Percentiles rank a stretch among this genome's conserved stretches.
Conservation (phyloP, 192 early-diverging fungal species). For the Lunasporangiospora selenospora region DNA sequence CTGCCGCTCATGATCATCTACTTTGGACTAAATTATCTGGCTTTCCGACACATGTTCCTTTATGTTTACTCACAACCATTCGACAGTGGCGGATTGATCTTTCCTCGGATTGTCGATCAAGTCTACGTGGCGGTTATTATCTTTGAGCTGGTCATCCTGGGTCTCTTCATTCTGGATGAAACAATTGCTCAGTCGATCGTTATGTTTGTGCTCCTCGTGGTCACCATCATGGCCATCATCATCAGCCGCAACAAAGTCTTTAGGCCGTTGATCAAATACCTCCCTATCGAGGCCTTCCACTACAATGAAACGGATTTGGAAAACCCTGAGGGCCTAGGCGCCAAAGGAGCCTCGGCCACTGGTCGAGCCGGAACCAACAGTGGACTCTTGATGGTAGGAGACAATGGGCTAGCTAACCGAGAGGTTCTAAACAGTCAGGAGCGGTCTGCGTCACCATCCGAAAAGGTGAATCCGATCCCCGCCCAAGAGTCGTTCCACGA, state of each 20-base stretch:
- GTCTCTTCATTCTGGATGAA: constrained; percentile 65
- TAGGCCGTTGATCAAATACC: constrained; percentile 52
- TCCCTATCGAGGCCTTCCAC: constrained; percentile 48
- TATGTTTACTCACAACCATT: constrained; percentile 71
- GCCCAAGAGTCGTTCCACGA: constrained; percentile 16
- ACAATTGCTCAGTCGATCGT: constrained; percentile 55
- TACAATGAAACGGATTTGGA: too few relatives aligned
- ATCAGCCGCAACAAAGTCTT: constrained; percentile 44
- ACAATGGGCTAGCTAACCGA: too few relatives aligned
- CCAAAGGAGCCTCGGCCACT: neutral
- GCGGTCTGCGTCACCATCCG: too few relatives aligned
- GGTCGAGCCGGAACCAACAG: too few relatives aligned
- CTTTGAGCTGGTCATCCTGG: constrained; percentile 71
- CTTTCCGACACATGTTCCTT: constrained; percentile 81
- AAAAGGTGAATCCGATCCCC: constrained; percentile 16
- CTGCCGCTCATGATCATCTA: constrained; percentile 73
- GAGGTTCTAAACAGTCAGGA: too few relatives aligned
- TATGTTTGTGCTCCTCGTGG: constrained; percentile 49
- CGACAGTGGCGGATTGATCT: constrained; percentile 65
- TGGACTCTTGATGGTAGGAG: too few relatives aligned
- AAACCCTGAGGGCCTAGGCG: neutral
- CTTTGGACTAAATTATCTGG: constrained; percentile 73
- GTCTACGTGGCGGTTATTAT: constrained; percentile 72
- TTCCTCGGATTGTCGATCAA: constrained; percentile 64
- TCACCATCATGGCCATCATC: constrained; percentile 24